Percentiles rank a stretch among this genome's conserved stretches.
phyloP scores from a whole-genome alignment of 148 eudicot genomes.

The Rhododendron vialii region DNA sequence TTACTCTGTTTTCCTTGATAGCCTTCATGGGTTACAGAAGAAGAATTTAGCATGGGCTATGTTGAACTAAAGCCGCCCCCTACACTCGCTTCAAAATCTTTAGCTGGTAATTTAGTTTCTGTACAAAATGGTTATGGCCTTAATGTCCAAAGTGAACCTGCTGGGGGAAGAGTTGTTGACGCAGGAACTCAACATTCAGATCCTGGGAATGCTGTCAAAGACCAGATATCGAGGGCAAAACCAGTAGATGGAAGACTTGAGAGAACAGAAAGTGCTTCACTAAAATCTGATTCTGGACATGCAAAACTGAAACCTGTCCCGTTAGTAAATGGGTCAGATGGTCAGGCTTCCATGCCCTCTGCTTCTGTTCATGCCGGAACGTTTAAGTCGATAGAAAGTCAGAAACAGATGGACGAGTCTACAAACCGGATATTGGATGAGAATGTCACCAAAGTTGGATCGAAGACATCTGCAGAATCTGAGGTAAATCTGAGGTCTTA shows the following conservation, averaged over 20 bases:
- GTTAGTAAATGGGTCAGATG: constrained; percentile 44
- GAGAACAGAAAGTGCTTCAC: constrained; percentile 39
- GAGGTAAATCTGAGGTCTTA: constrained; percentile 47
- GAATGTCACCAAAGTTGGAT: constrained; percentile 32
- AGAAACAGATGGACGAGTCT: constrained; percentile 52
- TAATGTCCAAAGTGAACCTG: constrained; percentile 37
- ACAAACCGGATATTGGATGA: constrained; percentile 46
- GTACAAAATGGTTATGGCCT: constrained; percentile 34
- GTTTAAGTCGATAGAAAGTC: constrained; percentile 44
- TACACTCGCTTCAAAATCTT: constrained; percentile 48
- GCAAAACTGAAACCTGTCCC: constrained; percentile 44
- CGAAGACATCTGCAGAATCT: constrained; percentile 39
- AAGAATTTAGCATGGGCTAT: constrained; percentile 96
- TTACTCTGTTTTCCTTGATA: constrained; percentile 23
- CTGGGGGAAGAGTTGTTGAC: constrained; percentile 45
- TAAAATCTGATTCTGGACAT: constrained; percentile 33
- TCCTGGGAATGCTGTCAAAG: constrained; percentile 42
- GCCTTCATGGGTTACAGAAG: constrained; percentile 97
- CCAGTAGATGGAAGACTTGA: constrained; percentile 55
- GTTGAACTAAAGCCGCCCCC: constrained; percentile 73
- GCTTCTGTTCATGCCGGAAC: constrained; percentile 26
- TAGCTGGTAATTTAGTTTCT: constrained; percentile 27
- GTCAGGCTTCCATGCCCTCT: constrained; percentile 25
- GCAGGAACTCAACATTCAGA: constrained; percentile 55
- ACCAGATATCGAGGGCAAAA: constrained; percentile 40